phyloP scores from a whole-genome alignment of 108 stramenopile genomes.

The Fragilaria crotonensis region DNA sequence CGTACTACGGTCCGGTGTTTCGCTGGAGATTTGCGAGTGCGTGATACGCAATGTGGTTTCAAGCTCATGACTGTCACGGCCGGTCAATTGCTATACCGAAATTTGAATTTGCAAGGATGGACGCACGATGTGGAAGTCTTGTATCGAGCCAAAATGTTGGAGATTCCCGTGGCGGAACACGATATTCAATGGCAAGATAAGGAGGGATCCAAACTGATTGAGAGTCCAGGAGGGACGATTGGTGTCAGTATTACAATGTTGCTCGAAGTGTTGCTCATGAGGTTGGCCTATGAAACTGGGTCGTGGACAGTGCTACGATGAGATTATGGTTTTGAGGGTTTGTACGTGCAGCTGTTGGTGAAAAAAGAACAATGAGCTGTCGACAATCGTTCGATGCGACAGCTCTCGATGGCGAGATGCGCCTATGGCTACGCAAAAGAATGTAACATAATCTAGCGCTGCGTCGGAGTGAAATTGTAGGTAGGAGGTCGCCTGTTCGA shows the following conservation, averaged over 20 bases:
- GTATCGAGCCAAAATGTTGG: conserved; percentile 35
- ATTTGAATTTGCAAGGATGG: conserved; percentile 61
- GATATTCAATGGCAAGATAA: conserved; percentile 62
- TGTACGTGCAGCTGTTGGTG: too few relatives aligned
- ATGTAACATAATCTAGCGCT: too few relatives aligned
- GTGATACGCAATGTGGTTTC: conserved; percentile 78
- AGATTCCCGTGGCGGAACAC: conserved; percentile 38
- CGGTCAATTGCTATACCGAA: conserved; percentile 33
- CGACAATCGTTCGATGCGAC: too few relatives aligned
- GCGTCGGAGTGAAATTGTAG: too few relatives aligned
- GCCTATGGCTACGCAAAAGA: too few relatives aligned
- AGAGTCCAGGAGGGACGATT: conserved; percentile 29
- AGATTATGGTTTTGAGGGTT: too few relatives aligned
- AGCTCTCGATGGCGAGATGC: too few relatives aligned
- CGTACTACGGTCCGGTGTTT: conserved; percentile 32
- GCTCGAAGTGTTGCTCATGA: conserved; percentile 45
- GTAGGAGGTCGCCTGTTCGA: too few relatives aligned
- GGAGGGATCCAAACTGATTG: conserved; percentile 70
- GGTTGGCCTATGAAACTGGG: conserved; percentile 30
- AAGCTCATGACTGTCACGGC: conserved; percentile 59
- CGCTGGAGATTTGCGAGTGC: conserved; percentile 26
- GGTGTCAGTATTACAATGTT: conserved; percentile 54
- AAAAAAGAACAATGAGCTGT: too few relatives aligned
- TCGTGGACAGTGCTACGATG: too few relatives aligned
- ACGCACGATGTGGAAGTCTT: conserved; percentile 80